Percentiles rank a stretch among this genome's conserved stretches.
phyloP scores from a whole-genome alignment of 108 stramenopile species.

The Cyclostephanos invisitatus region DNA sequence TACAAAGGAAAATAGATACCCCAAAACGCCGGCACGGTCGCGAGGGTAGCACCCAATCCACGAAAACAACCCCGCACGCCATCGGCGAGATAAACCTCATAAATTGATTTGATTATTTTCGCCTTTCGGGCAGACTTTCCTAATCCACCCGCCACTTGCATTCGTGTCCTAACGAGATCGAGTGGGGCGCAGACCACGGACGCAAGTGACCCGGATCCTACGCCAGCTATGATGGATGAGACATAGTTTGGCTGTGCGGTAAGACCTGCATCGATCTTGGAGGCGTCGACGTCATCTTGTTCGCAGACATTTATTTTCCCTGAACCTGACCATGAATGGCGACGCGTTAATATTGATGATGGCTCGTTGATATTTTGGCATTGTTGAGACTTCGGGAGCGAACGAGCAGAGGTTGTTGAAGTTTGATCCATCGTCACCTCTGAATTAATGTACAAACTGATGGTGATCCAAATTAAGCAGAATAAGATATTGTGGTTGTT shows the following conservation, averaged over 20 bases:
- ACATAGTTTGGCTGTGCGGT: conserved; percentile 43
- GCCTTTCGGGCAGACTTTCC: conserved; percentile 14
- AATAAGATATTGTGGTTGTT: conserved; percentile 11
- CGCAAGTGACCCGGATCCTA: conserved; percentile 77
- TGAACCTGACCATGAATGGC: conserved; percentile 46
- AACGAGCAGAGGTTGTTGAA: not conserved
- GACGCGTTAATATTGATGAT: conserved; percentile 4
- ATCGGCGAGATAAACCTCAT: conserved; percentile 66
- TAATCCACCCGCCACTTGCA: conserved; percentile 85
- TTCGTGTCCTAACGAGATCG: conserved; percentile 82
- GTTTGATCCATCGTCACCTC: conserved; percentile 8
- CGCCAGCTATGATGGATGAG: conserved; percentile 74
- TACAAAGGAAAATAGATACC: conserved; percentile 79
- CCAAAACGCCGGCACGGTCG: conserved; percentile 92
- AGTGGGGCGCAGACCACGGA: conserved; percentile 87
- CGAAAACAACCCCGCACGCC: conserved; percentile 85
- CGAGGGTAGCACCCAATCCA: conserved; percentile 85
- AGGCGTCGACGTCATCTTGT: conserved; percentile 22
- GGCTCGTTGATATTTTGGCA: not conserved
- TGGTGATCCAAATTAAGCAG: conserved; percentile 5
- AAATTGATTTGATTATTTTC: conserved; percentile 43
- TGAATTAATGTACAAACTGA: conserved; percentile 1
- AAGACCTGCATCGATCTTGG: conserved; percentile 4
- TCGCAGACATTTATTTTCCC: conserved; percentile 40
- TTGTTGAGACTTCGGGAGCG: conserved; percentile 9